A percentile compares a stretch with the other conserved stretches of the same genome.
These are phyloP conservation scores for Chlorella sorokiniana DNA, from an alignment of 139 green algal species.

Conservation along the genomic window DNA sequence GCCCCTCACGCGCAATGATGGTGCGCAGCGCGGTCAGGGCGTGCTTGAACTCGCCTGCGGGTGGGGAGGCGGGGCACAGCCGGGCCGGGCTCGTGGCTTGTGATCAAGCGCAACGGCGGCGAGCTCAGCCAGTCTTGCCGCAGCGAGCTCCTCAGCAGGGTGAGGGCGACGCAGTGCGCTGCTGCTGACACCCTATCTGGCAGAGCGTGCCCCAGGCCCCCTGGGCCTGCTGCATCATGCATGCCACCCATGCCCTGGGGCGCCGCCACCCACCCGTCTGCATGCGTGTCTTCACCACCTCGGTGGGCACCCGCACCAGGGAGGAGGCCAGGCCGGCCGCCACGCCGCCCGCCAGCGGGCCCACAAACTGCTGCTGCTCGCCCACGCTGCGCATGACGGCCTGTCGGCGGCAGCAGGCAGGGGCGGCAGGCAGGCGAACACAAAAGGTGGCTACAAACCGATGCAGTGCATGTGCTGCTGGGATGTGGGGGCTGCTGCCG, in stretches of 20 bases:
- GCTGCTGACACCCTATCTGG: too few relatives aligned
- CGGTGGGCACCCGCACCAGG: constrained; percentile 92
- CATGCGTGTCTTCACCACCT: constrained; percentile 97
- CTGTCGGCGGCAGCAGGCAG: not conserved
- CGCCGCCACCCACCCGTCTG: constrained; percentile 73
- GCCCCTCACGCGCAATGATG: constrained; percentile 82
- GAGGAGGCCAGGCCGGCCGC: constrained; percentile 84
- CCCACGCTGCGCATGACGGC: constrained; percentile 47
- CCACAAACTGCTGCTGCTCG: constrained; percentile 57
- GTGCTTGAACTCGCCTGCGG: constrained; percentile 67
- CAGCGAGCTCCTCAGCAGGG: not conserved
- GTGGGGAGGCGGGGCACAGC: not conserved
- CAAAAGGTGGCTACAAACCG: too few relatives aligned
- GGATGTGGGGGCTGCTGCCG: too few relatives aligned
- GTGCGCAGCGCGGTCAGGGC: constrained; percentile 63
- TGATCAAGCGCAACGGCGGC: not conserved
- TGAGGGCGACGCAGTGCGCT: too few relatives aligned
- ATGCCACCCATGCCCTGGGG: not conserved
- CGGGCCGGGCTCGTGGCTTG: not conserved
- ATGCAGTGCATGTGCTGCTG: too few relatives aligned
- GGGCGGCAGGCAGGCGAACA: not conserved
- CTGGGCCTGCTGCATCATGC: not conserved
- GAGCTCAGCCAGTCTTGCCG: not conserved
- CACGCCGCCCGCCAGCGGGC: constrained; percentile 62
- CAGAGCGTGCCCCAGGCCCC: too few relatives aligned